Evolutionary conservation across 2,329 filamentous ascomycete genomes (phyloP).

Genomic region (Monilinia fructigena): DNA sequence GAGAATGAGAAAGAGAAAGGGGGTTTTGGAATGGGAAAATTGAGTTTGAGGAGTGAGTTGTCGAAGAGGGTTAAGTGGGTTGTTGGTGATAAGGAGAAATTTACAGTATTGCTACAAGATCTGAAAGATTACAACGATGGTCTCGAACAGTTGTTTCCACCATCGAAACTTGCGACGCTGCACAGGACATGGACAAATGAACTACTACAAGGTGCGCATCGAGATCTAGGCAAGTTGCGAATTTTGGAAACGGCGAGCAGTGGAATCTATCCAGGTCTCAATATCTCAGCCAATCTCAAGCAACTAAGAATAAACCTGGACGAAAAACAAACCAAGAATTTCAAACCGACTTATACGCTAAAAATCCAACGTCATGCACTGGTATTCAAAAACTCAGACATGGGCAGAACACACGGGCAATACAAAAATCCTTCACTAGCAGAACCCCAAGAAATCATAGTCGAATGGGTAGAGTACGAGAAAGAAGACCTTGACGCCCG

Average conservation of each 20-base stretch:
- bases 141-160: constrained; percentile 48
- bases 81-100: constrained; percentile 50
- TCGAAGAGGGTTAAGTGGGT: constrained; percentile 46
- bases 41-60: constrained; percentile 30
- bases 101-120: constrained; percentile 44
- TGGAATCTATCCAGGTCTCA: constrained; percentile 46
- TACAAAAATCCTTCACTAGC: constrained; percentile 40
- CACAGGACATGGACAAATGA: constrained; percentile 50
- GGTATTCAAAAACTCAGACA: constrained; percentile 29
- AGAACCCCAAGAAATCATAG: constrained; percentile 39
- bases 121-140: constrained; percentile 51
- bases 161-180: constrained; percentile 44
- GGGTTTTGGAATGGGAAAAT: constrained; percentile 18
- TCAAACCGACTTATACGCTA: constrained; percentile 47
- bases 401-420: constrained; percentile 39
- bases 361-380: constrained; percentile 43
- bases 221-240: constrained; percentile 45
- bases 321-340: constrained; percentile 43
- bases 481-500: constrained; percentile 43
- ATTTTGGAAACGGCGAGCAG: constrained; percentile 46
- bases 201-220: constrained; percentile 47
- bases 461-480: constrained; percentile 50
- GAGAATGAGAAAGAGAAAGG: constrained; percentile 14
- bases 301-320: constrained; percentile 50
- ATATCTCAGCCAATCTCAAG: constrained; percentile 47